Evolutionary conservation across 2,329 filamentous ascomycete species (phyloP), one percentile per base, ranked within the genome.

Genomic region (Kalaharituber pfeilii): DNA sequence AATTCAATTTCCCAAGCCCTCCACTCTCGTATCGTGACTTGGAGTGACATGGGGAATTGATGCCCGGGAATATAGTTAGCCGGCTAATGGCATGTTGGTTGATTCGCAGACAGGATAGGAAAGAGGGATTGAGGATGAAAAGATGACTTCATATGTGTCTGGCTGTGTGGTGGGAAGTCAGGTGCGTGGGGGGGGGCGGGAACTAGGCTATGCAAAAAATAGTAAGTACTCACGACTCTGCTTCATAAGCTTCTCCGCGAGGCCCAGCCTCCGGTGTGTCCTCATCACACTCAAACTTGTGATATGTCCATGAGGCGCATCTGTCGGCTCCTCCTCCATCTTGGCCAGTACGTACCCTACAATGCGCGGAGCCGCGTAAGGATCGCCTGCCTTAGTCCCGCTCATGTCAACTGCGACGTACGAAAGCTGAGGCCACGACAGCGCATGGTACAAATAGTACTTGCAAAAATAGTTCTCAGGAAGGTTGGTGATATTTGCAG

Each of bases 391-490:
- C 67, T 82, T 82, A 63, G 77, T 77, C 29, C 86, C 84, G 30
- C 86, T 79, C 55, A 88, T 81, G 69, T 96, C 89, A 64, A 98
- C 87, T 63, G 91, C 91, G 55, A 98, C 89, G 70, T 88, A 96
- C 70, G 83, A 89, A 61, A 98, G 80, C 72, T 96, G 89, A 47
- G 91, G 91, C 91, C 91, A 98, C 64, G 87, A 94, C 62, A 96
- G 80, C 15, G 89, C 88, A 71, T 98, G 91, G 78, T 98, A 98
- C 66, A 98, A 81, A 74, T 98, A 98, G 77, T 98, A 98, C 77
- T 98, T 98, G 72, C 94, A 85, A 70, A 96, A 96, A 78, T 98
- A 98, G 76, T 98, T 98, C 71, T 98, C 91, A 61, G 91, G 91
- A 53, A 98, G 78, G 74, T 98, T 98, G 69, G 93, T 94, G 68